Conservation (phyloP, 257 asterid species). For the Craterostigma plantagineum region DNA sequence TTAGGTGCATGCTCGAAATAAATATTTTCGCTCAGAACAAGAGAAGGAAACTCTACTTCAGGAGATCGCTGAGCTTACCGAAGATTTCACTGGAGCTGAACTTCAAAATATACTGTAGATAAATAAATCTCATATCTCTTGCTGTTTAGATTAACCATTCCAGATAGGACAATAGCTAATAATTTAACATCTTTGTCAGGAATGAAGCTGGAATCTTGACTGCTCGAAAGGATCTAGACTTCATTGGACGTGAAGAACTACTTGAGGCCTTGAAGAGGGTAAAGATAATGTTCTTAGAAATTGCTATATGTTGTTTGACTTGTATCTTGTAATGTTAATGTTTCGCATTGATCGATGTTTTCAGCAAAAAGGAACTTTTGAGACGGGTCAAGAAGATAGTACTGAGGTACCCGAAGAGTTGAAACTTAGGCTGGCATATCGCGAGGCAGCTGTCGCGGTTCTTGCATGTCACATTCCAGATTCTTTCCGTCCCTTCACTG, state of each 20-base stretch:
- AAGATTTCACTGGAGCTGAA: constrained; percentile 95
- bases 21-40: constrained; percentile 81
- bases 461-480: constrained; percentile 86
- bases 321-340: not conserved
- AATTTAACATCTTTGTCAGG: constrained; percentile 36
- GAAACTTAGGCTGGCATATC: constrained; percentile 78
- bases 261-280: constrained; percentile 97
- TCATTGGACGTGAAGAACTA: constrained; percentile 83
- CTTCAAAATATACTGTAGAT: constrained; percentile 82
- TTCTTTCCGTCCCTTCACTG: constrained; percentile 53
- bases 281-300: constrained; percentile 9
- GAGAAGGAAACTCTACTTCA: constrained; percentile 70
- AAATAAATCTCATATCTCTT: constrained; percentile 8
- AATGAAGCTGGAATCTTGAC: constrained; percentile 98
- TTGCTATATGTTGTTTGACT: not conserved
- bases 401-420: constrained; percentile 89
- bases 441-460: constrained; percentile 98
- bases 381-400: constrained; percentile 94
- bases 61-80: constrained; percentile 76
- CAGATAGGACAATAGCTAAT: constrained; percentile 10
- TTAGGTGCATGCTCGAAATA: constrained; percentile 96
- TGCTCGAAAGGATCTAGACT: constrained; percentile 80
- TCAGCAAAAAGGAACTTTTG: constrained; percentile 97
- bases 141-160: constrained; percentile 5
- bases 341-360: constrained; percentile 3